phyloP scores from a whole-genome alignment of 352 stramenopile genomes.

The Hyaloperonospora brassicae region DNA sequence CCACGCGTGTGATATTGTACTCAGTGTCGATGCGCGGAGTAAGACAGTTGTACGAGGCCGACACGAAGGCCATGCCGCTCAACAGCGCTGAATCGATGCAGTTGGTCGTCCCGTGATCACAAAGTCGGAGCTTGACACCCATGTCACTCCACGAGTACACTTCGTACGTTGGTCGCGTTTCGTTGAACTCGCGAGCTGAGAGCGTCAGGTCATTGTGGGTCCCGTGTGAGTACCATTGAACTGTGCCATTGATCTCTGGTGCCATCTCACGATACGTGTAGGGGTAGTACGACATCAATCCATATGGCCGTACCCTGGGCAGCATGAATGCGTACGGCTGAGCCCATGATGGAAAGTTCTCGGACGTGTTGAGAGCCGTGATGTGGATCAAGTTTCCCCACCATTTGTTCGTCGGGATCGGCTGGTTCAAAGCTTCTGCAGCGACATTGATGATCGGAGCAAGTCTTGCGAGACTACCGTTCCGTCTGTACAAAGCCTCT shows the following conservation, averaged over 20 bases:
- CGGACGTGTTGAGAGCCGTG: slow-evolving; percentile 28
- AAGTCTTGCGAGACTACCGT: slow-evolving; percentile 27
- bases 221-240: slow-evolving; percentile 50
- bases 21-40: slow-evolving; percentile 38
- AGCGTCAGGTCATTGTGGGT: slow-evolving; percentile 59
- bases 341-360: slow-evolving; percentile 40
- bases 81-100: slow-evolving; percentile 46
- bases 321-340: slow-evolving; percentile 64
- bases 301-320: slow-evolving; percentile 34
- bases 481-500: slow-evolving; percentile 35
- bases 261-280: slow-evolving; percentile 47
- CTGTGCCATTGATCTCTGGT: slow-evolving; percentile 29
- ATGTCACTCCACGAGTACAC: slow-evolving; percentile 55
- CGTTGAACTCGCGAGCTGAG: slow-evolving; percentile 42
- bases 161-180: slow-evolving; percentile 39
- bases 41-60: slow-evolving; percentile 39
- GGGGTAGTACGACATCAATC: slow-evolving; percentile 48
- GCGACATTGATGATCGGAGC: slow-evolving; percentile 53
- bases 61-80: slow-evolving; percentile 63
- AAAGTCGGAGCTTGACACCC: slow-evolving; percentile 41
- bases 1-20: slow-evolving; percentile 36
- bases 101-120: slow-evolving; percentile 16
- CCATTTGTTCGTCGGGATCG: slow-evolving; percentile 73
- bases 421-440: slow-evolving; percentile 24
- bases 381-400: slow-evolving; percentile 69